Conservation (phyloP, 2,329 filamentous ascomycete genomes). For the Juglanconis juglandina region DNA sequence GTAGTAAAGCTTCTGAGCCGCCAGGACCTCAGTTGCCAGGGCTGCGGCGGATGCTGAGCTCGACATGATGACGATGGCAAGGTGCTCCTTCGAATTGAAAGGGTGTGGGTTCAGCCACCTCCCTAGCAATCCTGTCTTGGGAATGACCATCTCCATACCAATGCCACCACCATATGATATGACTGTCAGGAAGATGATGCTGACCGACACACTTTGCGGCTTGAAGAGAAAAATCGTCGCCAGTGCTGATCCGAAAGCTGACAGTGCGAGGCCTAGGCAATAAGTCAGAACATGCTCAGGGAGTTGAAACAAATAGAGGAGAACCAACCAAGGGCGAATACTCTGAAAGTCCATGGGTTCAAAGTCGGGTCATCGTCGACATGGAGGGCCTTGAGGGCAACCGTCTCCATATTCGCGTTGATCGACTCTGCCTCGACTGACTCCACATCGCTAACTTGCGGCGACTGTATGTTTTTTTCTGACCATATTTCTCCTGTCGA, state of each 20-base stretch:
- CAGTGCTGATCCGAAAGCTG: slow-evolving; percentile 36
- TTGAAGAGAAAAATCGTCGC: slow-evolving; percentile 46
- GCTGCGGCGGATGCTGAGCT: slow-evolving; percentile 20
- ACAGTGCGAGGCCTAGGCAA: slow-evolving; percentile 29
- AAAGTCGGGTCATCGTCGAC: slow-evolving; percentile 22
- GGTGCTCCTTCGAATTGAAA: slow-evolving; percentile 25
- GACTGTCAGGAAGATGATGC: slow-evolving; percentile 41
- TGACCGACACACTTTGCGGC: slow-evolving; percentile 42
- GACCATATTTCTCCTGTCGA: not conserved
- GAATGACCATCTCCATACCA: slow-evolving; percentile 33
- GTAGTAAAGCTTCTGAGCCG: slow-evolving; percentile 47
- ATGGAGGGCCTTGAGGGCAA: slow-evolving; percentile 18
- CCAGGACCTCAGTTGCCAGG: slow-evolving; percentile 34
- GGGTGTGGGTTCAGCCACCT: slow-evolving; percentile 26
- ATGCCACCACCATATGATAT: slow-evolving; percentile 41
- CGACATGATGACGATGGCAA: slow-evolving; percentile 21
- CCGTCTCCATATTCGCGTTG: slow-evolving; percentile 9
- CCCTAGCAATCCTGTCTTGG: slow-evolving; percentile 30
- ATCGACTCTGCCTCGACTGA: not conserved
- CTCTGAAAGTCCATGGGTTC: slow-evolving; percentile 22
- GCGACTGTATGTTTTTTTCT: not conserved
- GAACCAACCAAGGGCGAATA: slow-evolving; percentile 16
- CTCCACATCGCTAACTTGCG: slow-evolving; percentile 2
- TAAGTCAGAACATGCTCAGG: not conserved
- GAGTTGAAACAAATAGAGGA: not conserved